A percentile compares a stretch with the other conserved stretches of the same genome.
phyloP scores from a whole-genome alignment of 495 filamentous ascomycete species.

The Aspergillus panamensis region DNA sequence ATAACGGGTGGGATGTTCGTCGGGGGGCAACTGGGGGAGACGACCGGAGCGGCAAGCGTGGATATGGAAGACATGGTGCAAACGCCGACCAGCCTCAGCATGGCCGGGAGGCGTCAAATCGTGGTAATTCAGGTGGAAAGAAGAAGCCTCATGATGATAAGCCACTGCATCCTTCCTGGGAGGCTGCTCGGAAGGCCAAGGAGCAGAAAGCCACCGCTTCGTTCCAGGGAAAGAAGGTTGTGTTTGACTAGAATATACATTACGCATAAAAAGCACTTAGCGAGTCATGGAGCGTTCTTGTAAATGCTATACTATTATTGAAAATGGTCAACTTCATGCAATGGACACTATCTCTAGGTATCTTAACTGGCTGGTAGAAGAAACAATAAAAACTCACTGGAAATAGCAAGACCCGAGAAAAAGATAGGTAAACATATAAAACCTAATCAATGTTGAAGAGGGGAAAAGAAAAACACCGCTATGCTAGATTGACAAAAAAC shows the following conservation, averaged over 20 bases:
- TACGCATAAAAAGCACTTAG: not conserved
- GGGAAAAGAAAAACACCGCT: constrained; percentile 4
- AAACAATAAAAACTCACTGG: not conserved
- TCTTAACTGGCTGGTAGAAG: constrained; percentile 1
- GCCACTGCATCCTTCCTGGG: constrained; percentile 89
- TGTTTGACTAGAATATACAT: constrained; percentile 64
- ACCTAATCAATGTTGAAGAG: not conserved
- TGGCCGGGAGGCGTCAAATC: constrained; percentile 8
- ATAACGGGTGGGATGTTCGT: constrained; percentile 48
- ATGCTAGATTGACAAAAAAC: constrained; percentile 4
- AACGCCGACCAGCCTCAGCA: constrained; percentile 9
- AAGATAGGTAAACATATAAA: too few species aligned
- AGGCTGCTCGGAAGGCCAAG: constrained; percentile 82
- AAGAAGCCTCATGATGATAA: constrained; percentile 52
- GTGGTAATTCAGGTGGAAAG: not conserved
- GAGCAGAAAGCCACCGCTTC: constrained; percentile 55
- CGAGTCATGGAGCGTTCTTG: not conserved
- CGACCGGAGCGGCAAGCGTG: constrained; percentile 22
- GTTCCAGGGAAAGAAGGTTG: constrained; percentile 86
- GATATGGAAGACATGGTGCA: constrained; percentile 21
- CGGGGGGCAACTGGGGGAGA: constrained; percentile 39
- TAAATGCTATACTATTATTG: not conserved
- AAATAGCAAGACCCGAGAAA: not conserved
- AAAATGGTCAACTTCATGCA: not conserved
- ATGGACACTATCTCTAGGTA: constrained; percentile 15